These are phyloP conservation scores for Aureobasidium sp. DNA, from an alignment of 2,329 filamentous ascomycete genomes.

Conservation along the genomic window DNA sequence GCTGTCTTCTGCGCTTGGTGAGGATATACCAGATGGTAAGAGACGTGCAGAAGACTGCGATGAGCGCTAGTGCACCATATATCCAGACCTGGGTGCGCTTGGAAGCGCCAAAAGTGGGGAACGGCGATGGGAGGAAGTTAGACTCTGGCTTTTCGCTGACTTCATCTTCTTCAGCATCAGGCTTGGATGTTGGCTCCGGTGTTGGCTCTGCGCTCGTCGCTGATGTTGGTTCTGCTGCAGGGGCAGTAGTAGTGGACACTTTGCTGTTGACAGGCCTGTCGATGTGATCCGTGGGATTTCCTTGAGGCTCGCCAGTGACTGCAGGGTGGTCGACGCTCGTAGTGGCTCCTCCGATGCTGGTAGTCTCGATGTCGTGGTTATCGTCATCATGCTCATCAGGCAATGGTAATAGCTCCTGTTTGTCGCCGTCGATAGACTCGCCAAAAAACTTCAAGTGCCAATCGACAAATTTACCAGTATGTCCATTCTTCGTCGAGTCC, in stretches of 20 bases:
- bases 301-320: slow-evolving; percentile 35
- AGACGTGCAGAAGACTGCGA: slow-evolving; percentile 71
- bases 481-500: slow-evolving; percentile 69
- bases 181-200: slow-evolving; percentile 13
- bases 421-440: slow-evolving; percentile 67
- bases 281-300: slow-evolving; percentile 38
- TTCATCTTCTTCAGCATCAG: slow-evolving; percentile 18
- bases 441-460: slow-evolving; percentile 96
- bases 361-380: slow-evolving; percentile 58
- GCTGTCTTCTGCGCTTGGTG: slow-evolving; percentile 56
- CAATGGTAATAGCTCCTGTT: slow-evolving; percentile 68
- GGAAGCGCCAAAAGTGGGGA: slow-evolving; percentile 83
- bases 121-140: slow-evolving; percentile 69
- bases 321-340: slow-evolving; percentile 43
- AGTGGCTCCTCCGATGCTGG: slow-evolving; percentile 49
- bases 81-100: slow-evolving; percentile 90
- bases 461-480: slow-evolving; percentile 72
- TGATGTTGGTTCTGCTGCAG: slow-evolving; percentile 16
- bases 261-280: slow-evolving; percentile 52
- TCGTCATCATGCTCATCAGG: slow-evolving; percentile 76
- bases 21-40: slow-evolving; percentile 76
- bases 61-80: slow-evolving; percentile 73
- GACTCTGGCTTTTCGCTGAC: slow-evolving; percentile 27
- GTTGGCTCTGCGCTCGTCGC: slow-evolving; percentile 7
- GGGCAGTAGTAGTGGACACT: slow-evolving; percentile 17